phyloP scores from a whole-genome alignment of 139 green algal species.

The Eudorina sp. region DNA sequence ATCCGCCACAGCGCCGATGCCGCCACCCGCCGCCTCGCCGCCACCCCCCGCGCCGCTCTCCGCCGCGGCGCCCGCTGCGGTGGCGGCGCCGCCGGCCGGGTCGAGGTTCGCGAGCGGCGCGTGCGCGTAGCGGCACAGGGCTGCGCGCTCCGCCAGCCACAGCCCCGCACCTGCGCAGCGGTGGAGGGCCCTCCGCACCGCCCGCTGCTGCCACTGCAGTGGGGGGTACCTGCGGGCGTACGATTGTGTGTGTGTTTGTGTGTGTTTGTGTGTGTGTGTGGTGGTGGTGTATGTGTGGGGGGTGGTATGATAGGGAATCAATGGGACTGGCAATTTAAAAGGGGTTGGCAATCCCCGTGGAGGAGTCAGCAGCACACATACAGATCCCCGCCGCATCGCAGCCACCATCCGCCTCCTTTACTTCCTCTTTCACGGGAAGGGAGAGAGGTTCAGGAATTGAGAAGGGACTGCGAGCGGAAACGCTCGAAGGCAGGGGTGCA shows the following conservation, averaged over 20 bases:
- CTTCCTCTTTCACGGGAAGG: too few species aligned
- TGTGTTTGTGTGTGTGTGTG: not conserved
- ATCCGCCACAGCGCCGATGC: constrained; percentile 72
- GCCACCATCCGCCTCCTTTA: too few species aligned
- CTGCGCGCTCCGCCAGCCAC: constrained; percentile 81
- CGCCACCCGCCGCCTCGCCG: not conserved
- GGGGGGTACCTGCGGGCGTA: constrained; percentile 73
- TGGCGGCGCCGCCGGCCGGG: constrained; percentile 14
- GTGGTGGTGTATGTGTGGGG: not conserved
- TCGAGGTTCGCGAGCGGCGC: constrained; percentile 86
- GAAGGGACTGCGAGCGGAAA: too few species aligned
- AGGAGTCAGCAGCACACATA: too few species aligned
- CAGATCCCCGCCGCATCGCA: too few species aligned
- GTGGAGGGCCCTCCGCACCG: constrained; percentile 68
- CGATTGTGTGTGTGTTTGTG: too few species aligned
- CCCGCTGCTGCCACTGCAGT: constrained; percentile 88
- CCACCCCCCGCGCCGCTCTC: not conserved
- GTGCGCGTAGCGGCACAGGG: constrained; percentile 87
- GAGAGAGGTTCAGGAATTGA: too few species aligned
- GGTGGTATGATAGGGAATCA: not conserved
- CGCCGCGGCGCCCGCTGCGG: not conserved
- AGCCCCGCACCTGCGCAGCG: constrained; percentile 60
- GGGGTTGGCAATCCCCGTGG: too few species aligned
- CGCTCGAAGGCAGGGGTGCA: too few species aligned
- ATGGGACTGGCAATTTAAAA: too few species aligned